Evolutionary conservation across 2,329 filamentous ascomycete species (phyloP), one percentile per base, ranked within the genome.

Genomic region (Aotearoamyces nothofagi): DNA sequence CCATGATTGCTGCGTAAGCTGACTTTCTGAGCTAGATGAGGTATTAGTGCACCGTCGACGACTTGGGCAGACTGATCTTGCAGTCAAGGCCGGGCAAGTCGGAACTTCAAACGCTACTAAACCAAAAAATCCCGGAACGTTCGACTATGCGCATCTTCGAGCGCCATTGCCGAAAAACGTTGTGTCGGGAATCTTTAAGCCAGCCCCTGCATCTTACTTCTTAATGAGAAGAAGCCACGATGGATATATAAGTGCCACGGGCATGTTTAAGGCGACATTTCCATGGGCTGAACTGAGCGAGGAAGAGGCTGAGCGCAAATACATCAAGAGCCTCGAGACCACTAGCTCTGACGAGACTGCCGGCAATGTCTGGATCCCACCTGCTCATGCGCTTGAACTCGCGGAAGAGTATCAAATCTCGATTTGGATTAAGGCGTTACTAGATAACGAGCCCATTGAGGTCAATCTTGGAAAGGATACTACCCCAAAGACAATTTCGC

Each of bases 121-220:
- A 50, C 63, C 72, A 26, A 66, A 77, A 40, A 74, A 78, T 41
- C 62, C 90, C 35, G 83, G 82, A 29, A 72, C 77, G 26, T 93
- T 98, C 51, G 90, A 96, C 55, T 98, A 98, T 54, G 87, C 86
- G 39, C 90, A 98, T 52, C 66, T 98, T 27, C 79, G 87, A 47
- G 87, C 86, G 35, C 87, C 90, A 9, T 60, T 98, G 26, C 90
- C 90, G 27, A 90, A 86, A 55, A 84, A 90, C 39, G 76, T 96
- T 42, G 71, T 75, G 15, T 93, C 86, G 5, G 90, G 90, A 48
- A 92, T 98, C 46, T 96, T 96, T 61, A 78, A 81, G 46, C 77
- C 75, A 34, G 53, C 57, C 7, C 87, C 90, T 4, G 83, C 83
- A 51, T 90, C 82, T 42, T 98, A 98, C 57, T 98, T 96, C 54